These are phyloP conservation scores for Geotrichum histeridarum DNA, from an alignment of 1,139 yeast genomes.

Conservation along the genomic window DNA sequence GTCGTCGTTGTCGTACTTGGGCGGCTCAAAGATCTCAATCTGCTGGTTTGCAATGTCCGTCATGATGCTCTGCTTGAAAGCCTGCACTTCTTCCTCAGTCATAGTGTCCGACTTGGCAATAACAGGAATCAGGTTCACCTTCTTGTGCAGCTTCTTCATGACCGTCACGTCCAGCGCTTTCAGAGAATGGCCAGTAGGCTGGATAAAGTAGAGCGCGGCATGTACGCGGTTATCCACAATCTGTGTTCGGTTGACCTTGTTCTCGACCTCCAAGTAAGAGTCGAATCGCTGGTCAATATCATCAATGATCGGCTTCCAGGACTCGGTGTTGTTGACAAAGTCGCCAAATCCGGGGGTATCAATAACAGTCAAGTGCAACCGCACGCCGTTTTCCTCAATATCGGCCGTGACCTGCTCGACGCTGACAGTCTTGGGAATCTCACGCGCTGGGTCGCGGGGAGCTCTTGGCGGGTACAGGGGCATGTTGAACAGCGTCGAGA, in stretches of 20 bases:
- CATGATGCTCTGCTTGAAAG: conserved; percentile 65
- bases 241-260: conserved; percentile 72
- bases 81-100: conserved; percentile 75
- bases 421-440: conserved; percentile 46
- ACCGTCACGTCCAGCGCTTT: conserved; percentile 84
- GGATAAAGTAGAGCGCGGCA: conserved; percentile 94
- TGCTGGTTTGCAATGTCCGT: conserved; percentile 73
- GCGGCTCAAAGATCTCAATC: conserved; percentile 76
- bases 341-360: conserved; percentile 97
- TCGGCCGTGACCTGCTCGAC: conserved; percentile 66
- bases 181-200: conserved; percentile 94
- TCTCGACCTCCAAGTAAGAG: conserved; percentile 83
- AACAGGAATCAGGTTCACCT: conserved; percentile 89
- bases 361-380: conserved; percentile 74
- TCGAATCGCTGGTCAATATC: conserved; percentile 86
- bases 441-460: conserved; percentile 35
- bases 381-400: conserved; percentile 91
- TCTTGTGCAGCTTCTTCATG: conserved; percentile 83
- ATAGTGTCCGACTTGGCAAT: conserved; percentile 93
- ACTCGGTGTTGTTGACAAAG: conserved; percentile 74
- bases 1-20: conserved; percentile 75
- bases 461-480: conserved; percentile 50
- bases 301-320: conserved; percentile 91
- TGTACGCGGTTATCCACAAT: conserved; percentile 89
- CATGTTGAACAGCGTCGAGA: conserved; percentile 84